phyloP scores from a whole-genome alignment of 345 rosid species.

The Syzygium oleosum region DNA sequence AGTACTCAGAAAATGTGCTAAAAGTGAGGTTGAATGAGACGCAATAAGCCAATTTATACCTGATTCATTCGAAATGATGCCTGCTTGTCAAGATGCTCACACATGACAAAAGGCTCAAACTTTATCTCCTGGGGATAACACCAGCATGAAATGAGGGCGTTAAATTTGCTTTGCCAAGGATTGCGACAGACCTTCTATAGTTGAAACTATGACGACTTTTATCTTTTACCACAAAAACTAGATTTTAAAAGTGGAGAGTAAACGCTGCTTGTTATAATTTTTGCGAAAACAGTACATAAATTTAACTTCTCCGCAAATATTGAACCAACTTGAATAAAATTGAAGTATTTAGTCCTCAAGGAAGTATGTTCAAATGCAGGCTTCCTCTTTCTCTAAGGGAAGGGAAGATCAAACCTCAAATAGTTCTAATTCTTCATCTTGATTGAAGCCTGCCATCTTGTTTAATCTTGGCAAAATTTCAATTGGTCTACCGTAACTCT shows the following conservation, averaged over 20 bases:
- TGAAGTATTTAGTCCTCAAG: not conserved
- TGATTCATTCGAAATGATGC: constrained; percentile 37
- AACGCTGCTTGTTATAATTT: not conserved
- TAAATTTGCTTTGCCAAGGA: not conserved
- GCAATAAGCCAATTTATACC: constrained; percentile 26
- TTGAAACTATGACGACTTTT: not conserved
- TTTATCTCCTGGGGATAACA: constrained; percentile 21
- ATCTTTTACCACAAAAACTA: not conserved
- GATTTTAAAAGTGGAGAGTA: not conserved
- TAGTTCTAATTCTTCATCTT: constrained; percentile 32
- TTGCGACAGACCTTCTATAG: constrained; percentile 7
- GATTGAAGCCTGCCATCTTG: constrained; percentile 37
- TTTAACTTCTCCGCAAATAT: not conserved
- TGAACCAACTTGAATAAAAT: not conserved
- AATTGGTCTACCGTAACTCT: constrained; percentile 24
- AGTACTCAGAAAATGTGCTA: not conserved
- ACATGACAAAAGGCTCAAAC: constrained; percentile 52
- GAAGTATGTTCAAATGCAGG: not conserved
- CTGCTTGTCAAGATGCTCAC: constrained; percentile 46
- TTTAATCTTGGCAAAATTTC: constrained; percentile 30
- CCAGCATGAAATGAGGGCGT: not conserved
- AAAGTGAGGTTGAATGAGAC: constrained; percentile 19
- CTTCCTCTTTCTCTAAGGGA: not conserved
- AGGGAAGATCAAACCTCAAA: constrained; percentile 50
- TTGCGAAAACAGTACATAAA: not conserved